Percentiles rank a stretch among this genome's conserved stretches.
These are phyloP conservation scores for Spinacia oleracea DNA, from an alignment of 179 eudicot genomes.

Conservation along the genomic window DNA sequence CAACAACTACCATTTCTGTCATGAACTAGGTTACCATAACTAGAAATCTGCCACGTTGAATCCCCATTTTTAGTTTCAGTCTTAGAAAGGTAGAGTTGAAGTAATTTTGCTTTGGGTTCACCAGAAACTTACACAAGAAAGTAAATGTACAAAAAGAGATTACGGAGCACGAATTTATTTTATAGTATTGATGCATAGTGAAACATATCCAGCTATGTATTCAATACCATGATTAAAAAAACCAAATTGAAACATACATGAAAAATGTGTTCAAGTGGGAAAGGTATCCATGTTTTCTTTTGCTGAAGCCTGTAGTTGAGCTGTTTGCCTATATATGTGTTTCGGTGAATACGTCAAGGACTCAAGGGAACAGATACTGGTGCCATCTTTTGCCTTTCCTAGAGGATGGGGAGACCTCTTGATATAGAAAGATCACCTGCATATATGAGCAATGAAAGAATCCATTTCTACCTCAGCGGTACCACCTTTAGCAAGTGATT, in stretches of 20 bases:
- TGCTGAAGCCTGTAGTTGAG: neutral
- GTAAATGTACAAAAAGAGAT: neutral
- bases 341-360: neutral
- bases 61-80: neutral
- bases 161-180: neutral
- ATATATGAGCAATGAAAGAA: neutral
- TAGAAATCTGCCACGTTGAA: neutral
- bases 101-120: neutral
- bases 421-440: neutral
- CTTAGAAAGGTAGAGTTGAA: neutral
- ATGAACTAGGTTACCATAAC: too few relatives aligned
- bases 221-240: too few relatives aligned
- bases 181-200: neutral
- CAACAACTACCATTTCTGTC: too few relatives aligned
- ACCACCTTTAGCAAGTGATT: conserved; percentile 37
- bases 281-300: neutral
- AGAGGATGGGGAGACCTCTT: neutral
- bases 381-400: neutral
- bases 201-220: neutral
- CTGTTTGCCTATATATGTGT: neutral
- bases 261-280: neutral
- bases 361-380: too few relatives aligned
- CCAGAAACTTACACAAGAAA: neutral
- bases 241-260: neutral
- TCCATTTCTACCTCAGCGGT: neutral